Evolutionary conservation across 2,329 filamentous ascomycete species (phyloP), one percentile per base, ranked within the genome.

Genomic region (Furcasterigmium sp.): DNA sequence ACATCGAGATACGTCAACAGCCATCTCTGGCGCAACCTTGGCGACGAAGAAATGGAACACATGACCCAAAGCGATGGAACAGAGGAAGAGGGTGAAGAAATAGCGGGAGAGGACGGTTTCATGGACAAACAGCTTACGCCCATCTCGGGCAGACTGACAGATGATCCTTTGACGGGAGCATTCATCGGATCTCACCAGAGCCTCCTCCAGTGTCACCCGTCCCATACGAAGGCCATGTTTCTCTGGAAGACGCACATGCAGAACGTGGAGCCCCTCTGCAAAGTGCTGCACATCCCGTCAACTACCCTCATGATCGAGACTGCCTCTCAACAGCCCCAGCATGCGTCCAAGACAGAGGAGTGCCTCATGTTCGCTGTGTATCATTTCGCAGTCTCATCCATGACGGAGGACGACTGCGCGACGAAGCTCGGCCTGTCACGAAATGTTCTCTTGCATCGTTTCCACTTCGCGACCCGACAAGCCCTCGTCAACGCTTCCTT

Each of bases 401-500:
- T 76, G 46, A 61, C 54, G 4, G 63, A 70, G 8, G 57, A 63
- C 5, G 64, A 69, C 42, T 76, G 68, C 41, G 28, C 55, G 3
- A 41, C 48, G 2, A 60, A 62, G 8, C 57, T 73, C 30, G 58
- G 60, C 1, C 51, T 63, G 38, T 35, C 60, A 1, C 69, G 69
- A 46, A 25, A 52, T 28, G 35, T 55, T 5, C 56, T 73, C 34
- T 51, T 60, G 20, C 49, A 50, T 30, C 57, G 58, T 26, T 73
- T 69, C 40, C 61, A 66, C 20, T 52, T 62, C 25, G 75, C 67
- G 0, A 57, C 66, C 1, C 67, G 70, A 15, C 65, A 72, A 42
- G 72, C 75, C 3, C 61, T 80, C 8, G 61, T 72, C 14, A 72
- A 70, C 37, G 74, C 69, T 0, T 66, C 65, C 1, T 73, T 76